Conservation (phyloP, 805 yeast genomes). For the Limtongozyma cylindracea region DNA sequence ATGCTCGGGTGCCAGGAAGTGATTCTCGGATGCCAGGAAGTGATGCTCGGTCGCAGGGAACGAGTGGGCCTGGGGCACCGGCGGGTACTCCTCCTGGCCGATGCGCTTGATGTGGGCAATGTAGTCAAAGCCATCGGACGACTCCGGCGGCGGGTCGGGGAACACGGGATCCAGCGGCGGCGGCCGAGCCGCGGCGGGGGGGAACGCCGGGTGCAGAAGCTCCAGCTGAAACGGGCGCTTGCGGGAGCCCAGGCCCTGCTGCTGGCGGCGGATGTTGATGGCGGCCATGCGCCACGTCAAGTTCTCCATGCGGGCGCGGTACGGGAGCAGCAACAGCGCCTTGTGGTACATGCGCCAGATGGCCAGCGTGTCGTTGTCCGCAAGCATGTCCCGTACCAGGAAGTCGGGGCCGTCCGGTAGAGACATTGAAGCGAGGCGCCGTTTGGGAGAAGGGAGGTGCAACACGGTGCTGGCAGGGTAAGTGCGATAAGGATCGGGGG, state of each 20-base stretch:
- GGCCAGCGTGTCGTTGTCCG: too few species aligned
- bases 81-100: background rate
- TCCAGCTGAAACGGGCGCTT: constrained; percentile 1
- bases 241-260: constrained; percentile 1
- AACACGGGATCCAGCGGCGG: background rate
- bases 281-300: constrained; percentile 76
- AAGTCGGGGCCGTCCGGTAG: too few species aligned
- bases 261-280: constrained; percentile 6
- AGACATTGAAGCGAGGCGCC: too few species aligned
- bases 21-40: too few species aligned
- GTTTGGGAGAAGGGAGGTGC: too few species aligned
- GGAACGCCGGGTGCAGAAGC: background rate
- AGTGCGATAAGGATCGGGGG: too few species aligned
- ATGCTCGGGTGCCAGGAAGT: too few species aligned
- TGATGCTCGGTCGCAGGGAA: too few species aligned
- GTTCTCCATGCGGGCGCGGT: constrained; percentile 57
- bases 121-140: background rate
- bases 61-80: constrained; percentile 2
- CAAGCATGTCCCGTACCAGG: too few species aligned
- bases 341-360: constrained; percentile 66
- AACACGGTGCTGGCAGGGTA: too few species aligned
- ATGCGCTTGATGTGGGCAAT: background rate
- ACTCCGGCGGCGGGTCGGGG: background rate
- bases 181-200: background rate
- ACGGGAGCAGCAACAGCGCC: constrained; percentile 53